Evolutionary conservation across 805 yeast genomes (phyloP), one percentile per base, ranked within the genome.

Genomic region (Cyberlindnera subsufficiens): DNA sequence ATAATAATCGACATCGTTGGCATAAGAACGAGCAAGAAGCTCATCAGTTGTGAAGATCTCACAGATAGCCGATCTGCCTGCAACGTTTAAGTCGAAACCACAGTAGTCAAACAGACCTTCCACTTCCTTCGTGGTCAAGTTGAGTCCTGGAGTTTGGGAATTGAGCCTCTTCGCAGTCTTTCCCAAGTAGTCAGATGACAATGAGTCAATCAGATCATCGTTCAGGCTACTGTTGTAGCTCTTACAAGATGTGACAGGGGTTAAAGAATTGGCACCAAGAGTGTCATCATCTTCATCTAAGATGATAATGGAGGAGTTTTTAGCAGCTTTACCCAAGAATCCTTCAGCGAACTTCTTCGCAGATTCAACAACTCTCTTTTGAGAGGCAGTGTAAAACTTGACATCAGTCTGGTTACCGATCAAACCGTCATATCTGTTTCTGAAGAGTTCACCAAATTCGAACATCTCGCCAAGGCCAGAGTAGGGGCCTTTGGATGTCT

Each of bases 321-420:
- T 74, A 51, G 77, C 65, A 3, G 22, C 33, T 15, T 33, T 31
- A n/a, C 52, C 48, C 10, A 51, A 37, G 60, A 82, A 80, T 0
- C 86, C 88, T 50, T 73, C 64, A 9, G 81, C 77, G 55, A 80
- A 81, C 53, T 67, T 64, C 22, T 66, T 58, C 7, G 84, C 75
- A 32, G 83, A 74, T 45, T 72, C 77, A 45, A 71, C 69, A 29
- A 77, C 75, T 47, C 88, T 69, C 45, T 72, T 70, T 36, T 75
- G 72, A 39, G 75, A 75, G 13, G 82, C 72, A 6, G 78, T 58
- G 55, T 79, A 82, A 30, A 82, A 65, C 7, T 77, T 78, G 25
- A 79, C 57, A 5, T 53, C 44, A 3, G 66, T 25, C 3, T 34
- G 41, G 20, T 45, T 43, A 19, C 30, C 38, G 5, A 42, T 72